These are phyloP conservation scores for Backusella tarrabulga DNA, from an alignment of 192 early-diverging fungal species.

Conservation along the genomic window DNA sequence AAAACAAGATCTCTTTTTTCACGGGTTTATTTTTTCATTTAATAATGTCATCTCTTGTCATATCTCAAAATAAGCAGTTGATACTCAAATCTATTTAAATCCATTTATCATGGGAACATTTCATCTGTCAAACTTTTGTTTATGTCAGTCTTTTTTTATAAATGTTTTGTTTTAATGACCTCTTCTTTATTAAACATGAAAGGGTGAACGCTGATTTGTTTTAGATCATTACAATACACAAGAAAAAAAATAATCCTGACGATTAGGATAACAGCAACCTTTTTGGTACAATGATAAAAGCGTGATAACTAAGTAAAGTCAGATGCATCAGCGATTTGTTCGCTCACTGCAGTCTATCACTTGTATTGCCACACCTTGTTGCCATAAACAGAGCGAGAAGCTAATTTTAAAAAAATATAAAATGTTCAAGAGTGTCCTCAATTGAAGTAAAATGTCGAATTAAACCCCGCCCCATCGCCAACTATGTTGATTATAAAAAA, in stretches of 20 bases:
- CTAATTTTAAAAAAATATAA: not conserved
- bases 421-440: not conserved
- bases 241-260: not conserved
- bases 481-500: not conserved
- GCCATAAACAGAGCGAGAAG: not conserved
- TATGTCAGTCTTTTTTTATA: not conserved
- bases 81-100: not conserved
- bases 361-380: not conserved
- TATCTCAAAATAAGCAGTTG: not conserved
- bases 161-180: not conserved
- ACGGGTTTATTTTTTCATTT: too few relatives aligned
- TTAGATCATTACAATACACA: not conserved
- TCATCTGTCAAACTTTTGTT: not conserved
- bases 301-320: not conserved
- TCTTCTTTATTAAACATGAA: not conserved
- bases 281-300: not conserved
- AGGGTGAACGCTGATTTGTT: not conserved
- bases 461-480: not conserved
- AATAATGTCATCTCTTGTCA: not conserved
- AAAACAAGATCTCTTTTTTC: not conserved
- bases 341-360: not conserved
- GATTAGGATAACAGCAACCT: not conserved
- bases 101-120: not conserved
- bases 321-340: conserved; percentile 2
- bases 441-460: not conserved